phyloP scores from a whole-genome alignment of 257 asterid species.

The Striga asiatica region DNA sequence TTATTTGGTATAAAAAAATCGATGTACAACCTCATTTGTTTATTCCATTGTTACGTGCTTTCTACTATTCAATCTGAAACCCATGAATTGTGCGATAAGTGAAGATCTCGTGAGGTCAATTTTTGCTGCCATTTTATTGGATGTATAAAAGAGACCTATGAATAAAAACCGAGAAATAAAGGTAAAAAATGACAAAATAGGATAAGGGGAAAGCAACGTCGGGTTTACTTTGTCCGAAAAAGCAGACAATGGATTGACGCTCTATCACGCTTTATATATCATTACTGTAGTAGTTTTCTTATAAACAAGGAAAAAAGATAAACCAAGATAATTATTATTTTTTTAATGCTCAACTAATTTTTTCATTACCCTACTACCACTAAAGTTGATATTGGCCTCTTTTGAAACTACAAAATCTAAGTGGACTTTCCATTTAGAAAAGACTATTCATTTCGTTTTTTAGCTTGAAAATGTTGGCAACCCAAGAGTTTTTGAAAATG shows the following conservation, averaged over 20 bases:
- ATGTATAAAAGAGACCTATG: background rate
- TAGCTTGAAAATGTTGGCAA: too few species aligned
- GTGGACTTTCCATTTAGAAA: too few species aligned
- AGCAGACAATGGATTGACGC: slow-evolving; percentile 16
- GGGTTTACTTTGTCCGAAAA: slow-evolving; percentile 20
- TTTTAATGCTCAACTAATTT: background rate
- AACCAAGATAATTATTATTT: background rate
- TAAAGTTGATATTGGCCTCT: background rate
- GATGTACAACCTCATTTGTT: too few species aligned
- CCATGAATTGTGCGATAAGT: background rate
- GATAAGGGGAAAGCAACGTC: slow-evolving; percentile 25
- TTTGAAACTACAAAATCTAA: background rate
- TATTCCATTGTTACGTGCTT: too few species aligned
- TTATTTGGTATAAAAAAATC: too few species aligned
- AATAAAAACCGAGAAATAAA: slow-evolving; percentile 2
- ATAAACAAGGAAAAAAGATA: too few species aligned
- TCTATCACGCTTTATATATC: slow-evolving; percentile 26
- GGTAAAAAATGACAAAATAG: slow-evolving; percentile 6
- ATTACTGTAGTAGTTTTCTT: slow-evolving; percentile 6
- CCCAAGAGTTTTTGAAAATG: too few species aligned
- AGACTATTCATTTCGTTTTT: too few species aligned
- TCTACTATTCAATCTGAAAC: background rate
- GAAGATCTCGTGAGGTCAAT: background rate
- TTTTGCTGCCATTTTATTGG: background rate
- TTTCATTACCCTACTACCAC: background rate